Evolutionary conservation across 1,284 basidiomycete species (phyloP), one percentile per base, ranked within the genome.

Genomic region (Boletus calvinii): DNA sequence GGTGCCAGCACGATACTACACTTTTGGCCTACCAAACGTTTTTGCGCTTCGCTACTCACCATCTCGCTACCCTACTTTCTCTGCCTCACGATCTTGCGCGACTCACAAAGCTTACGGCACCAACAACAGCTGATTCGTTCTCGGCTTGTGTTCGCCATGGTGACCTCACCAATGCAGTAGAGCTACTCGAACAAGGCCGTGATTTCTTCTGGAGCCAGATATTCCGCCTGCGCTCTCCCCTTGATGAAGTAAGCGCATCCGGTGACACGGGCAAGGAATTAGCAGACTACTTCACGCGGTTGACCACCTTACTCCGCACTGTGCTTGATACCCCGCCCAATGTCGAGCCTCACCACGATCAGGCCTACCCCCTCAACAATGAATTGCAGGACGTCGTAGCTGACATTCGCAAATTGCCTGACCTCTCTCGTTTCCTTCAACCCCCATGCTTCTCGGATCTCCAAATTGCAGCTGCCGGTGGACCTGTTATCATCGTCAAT

Each of bases 371-470:
- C 17, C 35, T 36, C 35, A n/a, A 36, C 8, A 1, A 11, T 7
- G 17, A 36, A 11, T 9, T 36, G 2, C n/a, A 11, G 35, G 17
- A 8, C 5, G 10, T 36, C 6, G 35, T 36, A 0, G 8, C n/a
- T 12, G 9, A 42, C 31, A n/a, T 47, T 1, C 20, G 38, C 37
- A 2, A 34, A 1, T 15, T 53, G 4, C 50, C 52, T 2, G 37
- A 18, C 24, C 24, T 22, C 6, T 34, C 50, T 1, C 15, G 24
- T 12, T 50, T 52, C 13, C 46, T 65, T 20, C 45, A 53, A 1
- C 10, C 41, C 6, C 6, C 12, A 2, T 11, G 6, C 11, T 43
- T 32, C 18, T 9, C 26, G 9, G 26, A 18, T 9, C 40, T 44
- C 18, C 13, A 24, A 34, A n/a, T 11, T 4, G 29, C 26, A 4